Base-by-base conservation (phyloP, 2,329 filamentous ascomycete species). In the Cercospora berteroae region DNA sequence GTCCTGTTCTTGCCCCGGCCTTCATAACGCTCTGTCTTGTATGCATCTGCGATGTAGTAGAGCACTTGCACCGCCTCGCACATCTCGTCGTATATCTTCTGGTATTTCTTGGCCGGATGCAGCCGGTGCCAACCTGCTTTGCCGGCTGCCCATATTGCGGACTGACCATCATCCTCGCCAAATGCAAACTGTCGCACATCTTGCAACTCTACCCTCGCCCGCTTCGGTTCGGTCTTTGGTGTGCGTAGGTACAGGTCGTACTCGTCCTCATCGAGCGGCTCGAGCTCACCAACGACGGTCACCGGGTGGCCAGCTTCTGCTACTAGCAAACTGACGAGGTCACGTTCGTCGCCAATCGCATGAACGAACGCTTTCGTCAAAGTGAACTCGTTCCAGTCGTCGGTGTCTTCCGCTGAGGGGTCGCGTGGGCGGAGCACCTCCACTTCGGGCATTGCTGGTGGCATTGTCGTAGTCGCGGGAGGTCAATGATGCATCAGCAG, bases 41-140 rank as follows among this genome's bases (percentile, higher is more conserved):
- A 89, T 9, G 86, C 82, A 63, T 88, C 86, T 48, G 87, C 80
- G 2, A 91, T 76, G 63, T 83, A 84, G 75, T 90, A 91, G 71
- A 92, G 86, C 20, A 91, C 79, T 8, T 83, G 81, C 12, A 90
- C 85, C 1, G 87, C 89, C 75, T 90, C 84, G 61, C 85, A 82
- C 83, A 90, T 90, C 58, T 83, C 81, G 31, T 84, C 78, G 77
- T 86, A 89, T 29, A 87, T 86, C 5, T 78, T 72, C 60, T 80
- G 79, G 76, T 91, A 93, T 2, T 79, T 77, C 9, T 80, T 74
- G n/a, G 85, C 81, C 1, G 90, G 89, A 33, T 81, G 81, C 50
- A 93, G 83, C 74, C 89, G 86, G 75, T 87, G 92, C 89, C 89
- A 92, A 55, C 89, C 90, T 12, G 88, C 85, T 63, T 81, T 77